Base-by-base conservation (phyloP, 2,329 filamentous ascomycete genomes). In the Aspergillus texensis region DNA sequence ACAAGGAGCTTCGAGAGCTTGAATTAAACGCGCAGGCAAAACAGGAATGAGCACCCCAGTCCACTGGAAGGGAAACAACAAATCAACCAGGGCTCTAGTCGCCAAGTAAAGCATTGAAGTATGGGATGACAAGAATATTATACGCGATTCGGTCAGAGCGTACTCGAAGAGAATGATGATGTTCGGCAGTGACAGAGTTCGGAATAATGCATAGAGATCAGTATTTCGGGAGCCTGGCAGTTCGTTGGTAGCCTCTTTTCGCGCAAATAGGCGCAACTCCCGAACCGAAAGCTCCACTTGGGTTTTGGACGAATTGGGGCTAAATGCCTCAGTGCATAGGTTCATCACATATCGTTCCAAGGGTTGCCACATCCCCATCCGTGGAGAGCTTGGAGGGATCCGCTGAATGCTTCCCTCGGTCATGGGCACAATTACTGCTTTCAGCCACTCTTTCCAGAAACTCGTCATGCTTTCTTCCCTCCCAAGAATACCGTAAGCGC, bases 401-500 rank as follows among this genome's bases (percentile, higher is more conserved):
- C 94, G 87, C 69, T 95, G 81, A 34, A 99, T 84, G 16, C 85
- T 88, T 24, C 94, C 93, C 74, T 96, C 93, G 1, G 89, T 93
- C 95, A 98, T 99, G 32, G 95, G 95, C 26, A 97, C 92, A n/a
- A 95, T 84, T 11, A 98, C 86, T 8, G 94, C 94, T 78, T 93
- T 91, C 55, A 99, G 85, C 95, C 95, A 99, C 77, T 99, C 95
- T 78, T 98, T 98, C 94, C 94, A 99, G 80, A 99, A 98, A 36
- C 89, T 88, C 67, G 94, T 93, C 79, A 96, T 86, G 64, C 88
- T 90, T 14, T 85, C 84, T 75, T 99, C 95, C 66, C 92, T 87
- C 39, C 95, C 95, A 66, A 99, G 84, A 65, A 99, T 90, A 63
- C 95, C 95, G 74, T 96, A 99, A 1, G 94, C 93, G 67, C 95